Base-by-base conservation (phyloP, 2,329 filamentous ascomycete species). In the Penicillium occitanis region DNA sequence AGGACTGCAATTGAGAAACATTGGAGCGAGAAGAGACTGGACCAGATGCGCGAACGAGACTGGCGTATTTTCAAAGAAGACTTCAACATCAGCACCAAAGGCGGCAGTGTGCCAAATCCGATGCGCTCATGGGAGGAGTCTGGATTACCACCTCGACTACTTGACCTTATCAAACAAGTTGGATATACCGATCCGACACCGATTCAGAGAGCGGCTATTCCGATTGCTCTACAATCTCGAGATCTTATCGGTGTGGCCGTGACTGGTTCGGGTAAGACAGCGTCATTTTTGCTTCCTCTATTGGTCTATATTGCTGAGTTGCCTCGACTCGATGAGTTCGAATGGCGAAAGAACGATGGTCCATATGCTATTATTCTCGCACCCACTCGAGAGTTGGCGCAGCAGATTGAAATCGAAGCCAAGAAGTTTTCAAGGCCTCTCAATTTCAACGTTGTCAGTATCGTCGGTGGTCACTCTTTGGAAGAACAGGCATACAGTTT, bases 41-140 rank as follows among this genome's bases (percentile, higher is more conserved):
- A 91, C 14, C 91, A 97, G 73, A 99, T 99, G 95, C 91, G 92
- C 69, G 93, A 98, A 80, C 86, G 95, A 76, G 95, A 99, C 79
- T 99, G 95, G 95, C 91, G 95, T 75, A 98, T 99, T 72, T 97
- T 99, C 88, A 99, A 98, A 80, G 95, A 98, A 78, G 93, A 99
- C 79, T 98, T 97, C 81, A 96, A 95, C 72, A 99, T 99, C 76
- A 86, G 90, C 48, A 97, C 93, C 8, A 98, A 97, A 78, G 95
- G 95, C 66, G 94, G 94, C 51, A 85, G 86, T 30, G 92, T 98
- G 65, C 95, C 95, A 0, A 94, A 98, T 73, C 95, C 95, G 0
- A 98, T 99, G 93, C 92, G 95, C 60, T 92, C 85, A 71, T 99
- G 95, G 95, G 76, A 86, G 57, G 95, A 99, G 78, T 96, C 93